Evolutionary conservation across 192 early-diverging fungal species (phyloP), one percentile per base, ranked within the genome.

Genomic region (Linnemannia zychae): DNA sequence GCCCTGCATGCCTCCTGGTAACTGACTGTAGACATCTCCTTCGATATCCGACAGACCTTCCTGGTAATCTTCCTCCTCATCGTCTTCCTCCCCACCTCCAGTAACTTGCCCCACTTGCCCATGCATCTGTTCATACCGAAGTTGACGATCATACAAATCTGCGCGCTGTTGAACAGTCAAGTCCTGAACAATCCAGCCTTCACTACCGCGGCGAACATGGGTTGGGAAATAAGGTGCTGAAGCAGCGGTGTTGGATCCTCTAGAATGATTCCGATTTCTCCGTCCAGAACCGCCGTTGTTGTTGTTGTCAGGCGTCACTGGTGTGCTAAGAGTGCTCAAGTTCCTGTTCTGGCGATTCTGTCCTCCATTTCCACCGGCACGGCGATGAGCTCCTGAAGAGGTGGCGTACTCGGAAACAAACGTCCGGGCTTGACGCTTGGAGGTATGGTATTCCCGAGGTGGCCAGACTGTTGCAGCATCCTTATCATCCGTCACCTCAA

Each of bases 401-500:
- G 82, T 48, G 2, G 82, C 38, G 28, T 85, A 85, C 7, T 85
- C 82, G 0, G 82, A 85, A 1, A 85, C 77, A 67, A 85, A 79
- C 13, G 77, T 72, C 4, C 74, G 67, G 2, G 75, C 50, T 36
- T 85, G 77, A 11, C 74, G 69, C 63, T 85, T 85, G 33, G 82
- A 79, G 7, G 77, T 79, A 15, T 76, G 77, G 79, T 95, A 96
- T 36, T 95, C 94, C 22, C 88, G 89, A 11, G 96, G 96, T 31
- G 96, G 96, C 95, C 95, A 96, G 76, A 91, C 87, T 73, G 38
- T 6, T 7, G 82, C 82, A 2, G 82, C 82, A 46, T 85, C 77
- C 73, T 85, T 89, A 16, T 85, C 88, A n/a, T 89, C 66, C 18
- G 69, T 82, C 40, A 97, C 91, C 12, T 90, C 80, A 81, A 93